These are phyloP conservation scores for Lycium barbarum DNA, from an alignment of 257 asterid species.

Conservation along the genomic window DNA sequence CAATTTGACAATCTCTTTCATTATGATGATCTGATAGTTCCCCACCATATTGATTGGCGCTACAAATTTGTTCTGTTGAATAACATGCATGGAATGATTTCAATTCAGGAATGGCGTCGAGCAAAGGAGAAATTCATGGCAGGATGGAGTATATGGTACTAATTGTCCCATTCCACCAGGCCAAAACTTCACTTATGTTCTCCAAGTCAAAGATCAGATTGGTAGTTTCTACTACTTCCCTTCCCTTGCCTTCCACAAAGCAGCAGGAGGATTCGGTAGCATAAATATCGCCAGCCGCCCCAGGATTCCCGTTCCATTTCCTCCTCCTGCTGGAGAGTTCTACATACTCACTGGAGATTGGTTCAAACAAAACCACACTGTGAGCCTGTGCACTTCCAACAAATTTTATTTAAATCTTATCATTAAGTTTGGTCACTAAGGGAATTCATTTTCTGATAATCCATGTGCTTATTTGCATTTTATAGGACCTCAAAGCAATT, in stretches of 20 bases:
- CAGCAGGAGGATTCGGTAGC: constrained; percentile 47
- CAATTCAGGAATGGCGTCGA: constrained; percentile 46
- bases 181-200: constrained; percentile 46
- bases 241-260: constrained; percentile 52
- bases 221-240: constrained; percentile 52
- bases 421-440: background rate
- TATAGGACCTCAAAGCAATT: constrained; percentile 39
- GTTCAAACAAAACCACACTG: constrained; percentile 47
- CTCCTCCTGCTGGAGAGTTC: constrained; percentile 45
- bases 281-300: constrained; percentile 43
- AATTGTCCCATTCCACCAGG: constrained; percentile 52
- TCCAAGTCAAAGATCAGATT: constrained; percentile 53
- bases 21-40: background rate
- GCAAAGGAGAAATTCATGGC: constrained; percentile 57
- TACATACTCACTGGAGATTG: constrained; percentile 43
- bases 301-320: constrained; percentile 43
- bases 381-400: constrained; percentile 16
- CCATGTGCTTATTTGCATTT: constrained; percentile 9
- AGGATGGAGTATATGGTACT: constrained; percentile 54
- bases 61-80: background rate
- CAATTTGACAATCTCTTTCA: no score
- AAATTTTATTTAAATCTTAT: background rate
- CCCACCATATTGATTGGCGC: background rate
- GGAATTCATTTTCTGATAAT: background rate
- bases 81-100: constrained; percentile 16